Evolutionary conservation across 805 yeast species (phyloP).

Genomic region (Saccharomycopsis sp.): DNA sequence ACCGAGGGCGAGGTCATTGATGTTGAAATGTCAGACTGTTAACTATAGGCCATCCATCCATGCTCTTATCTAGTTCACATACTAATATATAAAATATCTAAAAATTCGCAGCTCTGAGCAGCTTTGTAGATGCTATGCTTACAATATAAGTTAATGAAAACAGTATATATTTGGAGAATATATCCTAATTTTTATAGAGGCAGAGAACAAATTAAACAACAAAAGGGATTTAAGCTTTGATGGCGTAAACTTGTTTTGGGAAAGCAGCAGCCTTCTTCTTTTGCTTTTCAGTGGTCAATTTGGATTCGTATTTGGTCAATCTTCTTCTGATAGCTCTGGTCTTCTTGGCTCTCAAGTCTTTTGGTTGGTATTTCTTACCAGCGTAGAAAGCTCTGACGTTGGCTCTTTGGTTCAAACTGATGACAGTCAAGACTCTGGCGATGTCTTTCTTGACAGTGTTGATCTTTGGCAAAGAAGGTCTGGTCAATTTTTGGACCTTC

Average conservation of each 20-base stretch:
- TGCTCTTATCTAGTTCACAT: too few species aligned
- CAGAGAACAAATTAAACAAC: too few species aligned
- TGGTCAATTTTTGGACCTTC: conserved; percentile 91
- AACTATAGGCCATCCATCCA: too few species aligned
- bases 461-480: conserved; percentile 92
- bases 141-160: too few species aligned
- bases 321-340: conserved; percentile 99
- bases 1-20: too few species aligned
- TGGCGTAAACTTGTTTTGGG: conserved; percentile 98
- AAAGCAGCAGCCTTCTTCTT: conserved; percentile 88
- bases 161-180: too few species aligned
- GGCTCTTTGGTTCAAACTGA: conserved; percentile 94
- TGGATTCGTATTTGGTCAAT: conserved; percentile 81
- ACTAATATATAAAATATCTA: too few species aligned
- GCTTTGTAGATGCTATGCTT: too few species aligned
- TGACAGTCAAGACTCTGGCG: conserved; percentile 96
- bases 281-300: conserved; percentile 78
- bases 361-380: conserved; percentile 93
- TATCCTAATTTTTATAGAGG: too few species aligned
- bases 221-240: conserved; percentile 73
- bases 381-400: conserved; percentile 91
- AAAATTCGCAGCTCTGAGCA: too few species aligned
- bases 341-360: conserved; percentile 98
- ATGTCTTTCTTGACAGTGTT: conserved; percentile 96
- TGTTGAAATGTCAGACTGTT: conserved; percentile 5